phyloP scores from a whole-genome alignment of 768 basidiomycete species.

The Tricholoma sp. region DNA sequence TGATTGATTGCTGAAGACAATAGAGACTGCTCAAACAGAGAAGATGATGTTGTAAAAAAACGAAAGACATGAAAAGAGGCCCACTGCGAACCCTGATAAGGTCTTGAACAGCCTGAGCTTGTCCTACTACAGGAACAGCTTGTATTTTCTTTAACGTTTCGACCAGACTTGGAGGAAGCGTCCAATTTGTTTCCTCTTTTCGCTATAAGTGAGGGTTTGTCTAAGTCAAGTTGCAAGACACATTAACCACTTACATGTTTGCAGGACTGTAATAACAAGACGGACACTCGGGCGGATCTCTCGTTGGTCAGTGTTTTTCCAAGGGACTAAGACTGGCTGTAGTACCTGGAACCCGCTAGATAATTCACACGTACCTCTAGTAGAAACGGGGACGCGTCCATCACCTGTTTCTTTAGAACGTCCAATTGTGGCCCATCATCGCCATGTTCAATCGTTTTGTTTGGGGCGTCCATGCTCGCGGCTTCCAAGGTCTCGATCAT shows the following conservation, averaged over 20 bases:
- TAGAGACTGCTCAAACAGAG: conserved; percentile 42
- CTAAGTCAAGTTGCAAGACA: neutral
- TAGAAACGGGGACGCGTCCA: conserved; percentile 44
- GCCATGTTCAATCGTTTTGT: conserved; percentile 20
- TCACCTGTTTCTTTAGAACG: conserved; percentile 39
- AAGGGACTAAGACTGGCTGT: conserved; percentile 23
- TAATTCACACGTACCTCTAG: conserved; percentile 37
- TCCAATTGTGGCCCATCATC: conserved; percentile 23
- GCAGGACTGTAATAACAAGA: conserved; percentile 40
- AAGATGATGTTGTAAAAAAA: conserved; percentile 34
- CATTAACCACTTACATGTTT: conserved; percentile 25
- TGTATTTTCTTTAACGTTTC: conserved; percentile 28
- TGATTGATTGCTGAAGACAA: conserved; percentile 10
- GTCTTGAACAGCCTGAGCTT: conserved; percentile 29
- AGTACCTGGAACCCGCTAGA: conserved; percentile 2
- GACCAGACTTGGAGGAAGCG: conserved; percentile 33
- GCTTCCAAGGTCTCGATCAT: conserved; percentile 40
- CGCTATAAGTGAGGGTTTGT: conserved; percentile 26
- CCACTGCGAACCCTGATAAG: conserved; percentile 57
- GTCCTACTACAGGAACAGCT: conserved; percentile 17
- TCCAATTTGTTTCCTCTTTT: conserved; percentile 37
- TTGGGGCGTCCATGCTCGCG: conserved; percentile 32
- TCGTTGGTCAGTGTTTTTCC: conserved; percentile 21
- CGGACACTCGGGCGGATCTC: conserved; percentile 32
- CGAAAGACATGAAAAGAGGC: conserved; percentile 29